Percentiles rank a stretch among this genome's conserved stretches.
Evolutionary conservation across 1,139 yeast species (phyloP).

Genomic region (Candida mesenterica): DNA sequence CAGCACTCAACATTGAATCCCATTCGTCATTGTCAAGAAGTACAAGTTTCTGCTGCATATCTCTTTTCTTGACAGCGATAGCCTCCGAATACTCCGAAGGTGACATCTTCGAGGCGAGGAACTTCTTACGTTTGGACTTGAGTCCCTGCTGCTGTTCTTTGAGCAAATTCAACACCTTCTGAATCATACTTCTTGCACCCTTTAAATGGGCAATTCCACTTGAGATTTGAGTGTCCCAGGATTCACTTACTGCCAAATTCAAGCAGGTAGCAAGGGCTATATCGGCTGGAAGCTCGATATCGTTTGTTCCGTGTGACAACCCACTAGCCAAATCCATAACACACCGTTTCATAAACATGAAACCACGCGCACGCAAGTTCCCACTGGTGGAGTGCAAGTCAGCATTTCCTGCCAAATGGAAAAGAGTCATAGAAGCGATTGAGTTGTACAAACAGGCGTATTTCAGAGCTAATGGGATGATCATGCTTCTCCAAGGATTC

Average conservation of each 20-base stretch:
- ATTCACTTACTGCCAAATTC: conserved; percentile 61
- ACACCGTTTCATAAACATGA: conserved; percentile 57
- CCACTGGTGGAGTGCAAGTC: conserved; percentile 37
- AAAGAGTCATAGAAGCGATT: conserved; percentile 63
- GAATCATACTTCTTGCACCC: conserved; percentile 65
- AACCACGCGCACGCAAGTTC: conserved; percentile 47
- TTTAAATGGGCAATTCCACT: conserved; percentile 67
- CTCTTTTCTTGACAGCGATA: conserved; percentile 14
- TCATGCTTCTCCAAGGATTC: conserved; percentile 64
- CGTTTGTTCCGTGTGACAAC: conserved; percentile 31
- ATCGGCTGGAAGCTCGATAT: conserved; percentile 52
- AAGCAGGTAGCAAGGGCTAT: conserved; percentile 65
- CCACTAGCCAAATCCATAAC: conserved; percentile 60
- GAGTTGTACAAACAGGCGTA: conserved; percentile 60
- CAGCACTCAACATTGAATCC: conserved; percentile 27
- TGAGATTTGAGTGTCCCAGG: conserved; percentile 66
- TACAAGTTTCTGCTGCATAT: conserved; percentile 27
- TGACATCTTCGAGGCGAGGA: conserved; percentile 12
- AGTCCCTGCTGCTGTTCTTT: conserved; percentile 24
- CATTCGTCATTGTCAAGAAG: conserved; percentile 37
- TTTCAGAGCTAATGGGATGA: conserved; percentile 54
- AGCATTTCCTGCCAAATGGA: conserved; percentile 52
- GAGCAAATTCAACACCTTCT: conserved; percentile 38
- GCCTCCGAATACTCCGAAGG: conserved; percentile 15
- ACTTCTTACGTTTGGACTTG: conserved; percentile 14